Conservation (phyloP, 345 rosid species). For the Boechera retrofracta region DNA sequence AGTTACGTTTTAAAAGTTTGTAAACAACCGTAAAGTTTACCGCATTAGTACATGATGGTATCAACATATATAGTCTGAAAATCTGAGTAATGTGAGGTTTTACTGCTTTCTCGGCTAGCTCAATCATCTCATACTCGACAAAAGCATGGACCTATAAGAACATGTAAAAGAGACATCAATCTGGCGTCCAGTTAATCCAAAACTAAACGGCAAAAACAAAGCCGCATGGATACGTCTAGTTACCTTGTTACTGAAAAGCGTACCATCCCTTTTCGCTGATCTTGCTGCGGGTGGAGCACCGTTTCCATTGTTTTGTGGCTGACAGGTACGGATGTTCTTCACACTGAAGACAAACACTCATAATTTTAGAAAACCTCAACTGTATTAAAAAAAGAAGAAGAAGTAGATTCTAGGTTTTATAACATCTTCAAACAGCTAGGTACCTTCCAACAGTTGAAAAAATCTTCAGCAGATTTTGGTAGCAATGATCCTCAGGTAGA, state of each 20-base stretch:
- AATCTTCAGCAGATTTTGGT: conserved; percentile 93
- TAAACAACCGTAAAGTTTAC: not conserved
- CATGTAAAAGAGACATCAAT: conserved; percentile 29
- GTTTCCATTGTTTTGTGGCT: conserved; percentile 71
- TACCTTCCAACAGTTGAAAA: conserved; percentile 97
- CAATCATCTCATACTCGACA: conserved; percentile 90
- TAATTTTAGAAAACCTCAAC: conserved; percentile 6
- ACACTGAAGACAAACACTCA: conserved; percentile 58
- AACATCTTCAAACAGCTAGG: not conserved
- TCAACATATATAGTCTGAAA: conserved; percentile 2
- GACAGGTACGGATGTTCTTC: conserved; percentile 93
- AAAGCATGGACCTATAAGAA: conserved; percentile 90
- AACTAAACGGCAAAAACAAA: not conserved
- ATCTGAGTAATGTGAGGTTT: conserved; percentile 41
- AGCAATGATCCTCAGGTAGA: conserved; percentile 98
- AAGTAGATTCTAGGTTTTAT: not conserved
- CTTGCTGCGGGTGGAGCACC: conserved; percentile 76
- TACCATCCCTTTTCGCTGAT: conserved; percentile 74
- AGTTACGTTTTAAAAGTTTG: too few species aligned
- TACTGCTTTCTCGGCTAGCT: conserved; percentile 96
- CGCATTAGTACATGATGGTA: conserved; percentile 21
- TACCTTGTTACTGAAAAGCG: conserved; percentile 93
- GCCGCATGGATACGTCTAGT: conserved; percentile 17
- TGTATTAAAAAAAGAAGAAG: not conserved
- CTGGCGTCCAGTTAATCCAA: conserved; percentile 4